Evolutionary conservation across 345 rosid species (phyloP).

Genomic region (Syzygium grande): DNA sequence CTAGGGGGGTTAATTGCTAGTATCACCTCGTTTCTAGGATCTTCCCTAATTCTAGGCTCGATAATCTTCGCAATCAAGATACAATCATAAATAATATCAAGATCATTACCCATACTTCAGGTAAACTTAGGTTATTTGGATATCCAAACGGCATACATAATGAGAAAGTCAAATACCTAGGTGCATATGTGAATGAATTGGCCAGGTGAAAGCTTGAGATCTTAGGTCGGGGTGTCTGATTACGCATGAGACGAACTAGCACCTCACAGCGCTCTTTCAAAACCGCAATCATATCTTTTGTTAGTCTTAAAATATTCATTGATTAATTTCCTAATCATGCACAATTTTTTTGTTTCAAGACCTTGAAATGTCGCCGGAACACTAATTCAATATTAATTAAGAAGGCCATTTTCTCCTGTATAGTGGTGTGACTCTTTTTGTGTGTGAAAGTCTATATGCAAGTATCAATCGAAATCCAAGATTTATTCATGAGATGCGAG

Average conservation of each 20-base stretch:
- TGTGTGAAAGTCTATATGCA: no score
- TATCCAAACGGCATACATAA: neutral
- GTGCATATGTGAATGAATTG: neutral
- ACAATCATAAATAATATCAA: neutral
- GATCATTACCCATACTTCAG: neutral
- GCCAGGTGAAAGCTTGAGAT: neutral
- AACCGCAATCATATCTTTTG: neutral
- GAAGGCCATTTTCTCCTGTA: no score
- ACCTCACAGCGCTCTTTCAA: accelerated
- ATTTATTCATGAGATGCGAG: no score
- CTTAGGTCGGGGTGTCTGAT: neutral
- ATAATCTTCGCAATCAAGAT: neutral
- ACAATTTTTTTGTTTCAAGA: no score
- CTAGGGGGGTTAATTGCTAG: neutral
- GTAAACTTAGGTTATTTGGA: neutral
- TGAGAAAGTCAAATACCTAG: neutral
- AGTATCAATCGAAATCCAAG: no score
- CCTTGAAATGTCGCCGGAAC: no score
- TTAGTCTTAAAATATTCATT: neutral
- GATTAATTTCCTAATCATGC: neutral
- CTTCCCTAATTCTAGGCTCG: neutral
- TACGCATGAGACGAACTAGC: accelerated
- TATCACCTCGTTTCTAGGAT: neutral
- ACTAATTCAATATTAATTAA: no score
- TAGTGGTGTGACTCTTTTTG: no score